phyloP scores from a whole-genome alignment of 202 grass and related monocot species.

The Cymbopogon flexuosus region DNA sequence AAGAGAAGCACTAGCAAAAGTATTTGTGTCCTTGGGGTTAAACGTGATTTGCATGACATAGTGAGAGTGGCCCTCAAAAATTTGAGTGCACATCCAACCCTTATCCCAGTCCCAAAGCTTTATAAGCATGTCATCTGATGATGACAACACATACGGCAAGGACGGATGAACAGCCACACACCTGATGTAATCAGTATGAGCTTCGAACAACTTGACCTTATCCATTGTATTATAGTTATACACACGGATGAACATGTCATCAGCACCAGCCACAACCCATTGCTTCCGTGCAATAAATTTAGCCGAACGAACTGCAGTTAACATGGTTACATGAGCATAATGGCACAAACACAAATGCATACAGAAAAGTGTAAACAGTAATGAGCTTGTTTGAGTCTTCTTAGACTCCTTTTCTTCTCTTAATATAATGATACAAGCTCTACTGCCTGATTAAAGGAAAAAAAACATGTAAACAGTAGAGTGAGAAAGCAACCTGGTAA shows the following conservation, averaged over 20 bases:
- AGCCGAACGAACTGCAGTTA: slow-evolving; percentile 70
- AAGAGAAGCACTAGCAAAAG: slow-evolving; percentile 69
- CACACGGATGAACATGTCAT: slow-evolving; percentile 77
- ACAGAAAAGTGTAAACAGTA: background rate
- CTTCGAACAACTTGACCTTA: slow-evolving; percentile 74
- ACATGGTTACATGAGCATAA: slow-evolving; percentile 20
- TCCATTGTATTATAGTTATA: slow-evolving; percentile 84
- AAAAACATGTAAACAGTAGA: background rate
- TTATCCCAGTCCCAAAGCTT: slow-evolving; percentile 70
- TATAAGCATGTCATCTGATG: slow-evolving; percentile 72
- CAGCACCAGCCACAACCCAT: slow-evolving; percentile 80
- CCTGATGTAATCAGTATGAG: slow-evolving; percentile 75
- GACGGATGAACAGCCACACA: slow-evolving; percentile 67
- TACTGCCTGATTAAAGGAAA: background rate
- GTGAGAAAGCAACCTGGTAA: slow-evolving; percentile 52
- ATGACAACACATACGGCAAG: slow-evolving; percentile 57
- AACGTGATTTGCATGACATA: slow-evolving; percentile 76
- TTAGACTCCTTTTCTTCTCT: background rate
- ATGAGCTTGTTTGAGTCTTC: background rate
- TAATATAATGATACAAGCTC: background rate
- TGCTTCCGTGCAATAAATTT: slow-evolving; percentile 78
- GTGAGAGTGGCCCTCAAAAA: slow-evolving; percentile 74
- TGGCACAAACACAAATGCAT: background rate
- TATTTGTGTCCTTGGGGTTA: slow-evolving; percentile 71
- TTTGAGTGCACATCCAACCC: slow-evolving; percentile 69